Evolutionary conservation across 192 early-diverging fungal species (phyloP), one percentile per base, ranked within the genome.

Genomic region (Physocladia obscura): DNA sequence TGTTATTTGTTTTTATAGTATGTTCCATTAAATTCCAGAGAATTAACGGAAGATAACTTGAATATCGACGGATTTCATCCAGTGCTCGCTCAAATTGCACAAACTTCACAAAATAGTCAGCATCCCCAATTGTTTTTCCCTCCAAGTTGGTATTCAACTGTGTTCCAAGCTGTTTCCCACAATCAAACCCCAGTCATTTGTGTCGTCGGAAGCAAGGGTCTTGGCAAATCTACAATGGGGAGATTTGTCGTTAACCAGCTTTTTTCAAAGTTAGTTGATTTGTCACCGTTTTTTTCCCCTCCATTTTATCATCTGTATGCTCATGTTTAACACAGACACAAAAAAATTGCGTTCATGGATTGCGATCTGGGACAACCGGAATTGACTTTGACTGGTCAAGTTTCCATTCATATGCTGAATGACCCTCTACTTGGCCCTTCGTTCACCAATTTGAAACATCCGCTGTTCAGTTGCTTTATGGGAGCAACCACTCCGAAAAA

Each of bases 331-430:
- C n/a, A 49, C 48, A 91, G 83, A n/a, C 88, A 89, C 67, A 76
- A 77, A 2, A 76, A 80, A 30, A 81, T 95, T 24, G 94, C 91
- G 2, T 95, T 88, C 68, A 79, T 98, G 31, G 96, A 98, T 61
- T 91, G 91, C 19, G 96, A 98, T 74, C 58, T 97, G 29, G 96
- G 96, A 3, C 96, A 98, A 69, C 81, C 91, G 4, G 94, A 96
- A 77, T 89, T 96, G 37, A 86, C 92, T 1, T 89, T 93, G 26
- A 68, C 86, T 0, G 96, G 96, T 2, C 77, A 92, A 4, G 77
- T 94, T 2, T 88, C 93, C 0, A 77, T 98, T n/a, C 85, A 92
- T 52, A 65, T 93, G 52, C 52, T 97, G 0, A 59, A 74, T 0
- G 58, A 73, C 0, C 94, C 94, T 3, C 67, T 96, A 1, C 72